Evolutionary conservation across 1,139 yeast species (phyloP).

Genomic region (Insectozyma bohioensis): DNA sequence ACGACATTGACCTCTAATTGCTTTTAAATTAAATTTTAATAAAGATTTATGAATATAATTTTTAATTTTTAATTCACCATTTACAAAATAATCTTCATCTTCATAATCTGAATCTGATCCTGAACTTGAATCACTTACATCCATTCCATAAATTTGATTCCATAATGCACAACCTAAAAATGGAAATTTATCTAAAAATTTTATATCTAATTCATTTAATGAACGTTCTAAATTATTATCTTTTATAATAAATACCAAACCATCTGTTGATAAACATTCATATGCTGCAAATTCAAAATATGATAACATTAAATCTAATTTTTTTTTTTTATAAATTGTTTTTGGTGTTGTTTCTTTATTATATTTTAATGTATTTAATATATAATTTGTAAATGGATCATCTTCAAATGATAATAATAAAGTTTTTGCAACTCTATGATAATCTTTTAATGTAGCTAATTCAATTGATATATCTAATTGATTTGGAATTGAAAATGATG

Average conservation of each 20-base stretch:
- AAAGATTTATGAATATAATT: slow-evolving; percentile 28
- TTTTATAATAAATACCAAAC: slow-evolving; percentile 32
- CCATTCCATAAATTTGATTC: slow-evolving; percentile 32
- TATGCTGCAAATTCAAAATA: slow-evolving; percentile 38
- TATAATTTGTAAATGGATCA: slow-evolving; percentile 43
- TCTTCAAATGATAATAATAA: slow-evolving; percentile 37
- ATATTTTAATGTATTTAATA: slow-evolving; percentile 31
- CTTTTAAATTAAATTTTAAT: slow-evolving; percentile 34
- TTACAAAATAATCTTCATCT: slow-evolving; percentile 23
- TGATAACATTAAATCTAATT: slow-evolving; percentile 35
- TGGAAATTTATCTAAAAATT: slow-evolving; percentile 16
- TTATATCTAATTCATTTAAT: slow-evolving; percentile 13
- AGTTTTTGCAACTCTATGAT: slow-evolving; percentile 41
- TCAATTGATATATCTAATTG: slow-evolving; percentile 31
- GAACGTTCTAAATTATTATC: slow-evolving; percentile 30
- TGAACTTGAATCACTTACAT: slow-evolving; percentile 23
- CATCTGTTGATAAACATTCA: slow-evolving; percentile 35
- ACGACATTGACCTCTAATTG: slow-evolving; percentile 36
- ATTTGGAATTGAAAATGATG: slow-evolving; percentile 16
- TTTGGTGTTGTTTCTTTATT: slow-evolving; percentile 18
- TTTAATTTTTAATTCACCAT: slow-evolving; percentile 19
- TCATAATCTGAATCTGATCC: slow-evolving; percentile 17
- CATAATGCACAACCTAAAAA: slow-evolving; percentile 41
- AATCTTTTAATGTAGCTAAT: slow-evolving; percentile 32
- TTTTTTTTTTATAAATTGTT: slow-evolving; percentile 23